Percentiles rank a stretch among this genome's conserved stretches.
Evolutionary conservation across 1,284 basidiomycete genomes (phyloP).

Genomic region (Cryptococcus sp.): DNA sequence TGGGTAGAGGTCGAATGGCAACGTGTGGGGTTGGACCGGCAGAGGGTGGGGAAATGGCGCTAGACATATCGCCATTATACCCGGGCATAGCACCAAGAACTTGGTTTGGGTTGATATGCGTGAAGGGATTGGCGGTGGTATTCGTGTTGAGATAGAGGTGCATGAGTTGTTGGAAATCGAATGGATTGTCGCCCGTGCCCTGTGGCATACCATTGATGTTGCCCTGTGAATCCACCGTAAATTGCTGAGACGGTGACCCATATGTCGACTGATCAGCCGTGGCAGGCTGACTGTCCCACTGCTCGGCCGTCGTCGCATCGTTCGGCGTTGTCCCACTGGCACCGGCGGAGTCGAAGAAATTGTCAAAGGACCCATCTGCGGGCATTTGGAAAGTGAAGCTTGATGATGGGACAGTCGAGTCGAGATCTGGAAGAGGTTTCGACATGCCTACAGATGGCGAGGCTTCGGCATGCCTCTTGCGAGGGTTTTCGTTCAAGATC

Average conservation of each 20-base stretch:
- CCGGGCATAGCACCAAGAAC: slow-evolving; percentile 55
- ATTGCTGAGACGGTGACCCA: slow-evolving; percentile 23
- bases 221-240: background rate
- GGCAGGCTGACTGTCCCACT: slow-evolving; percentile 21
- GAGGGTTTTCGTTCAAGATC: slow-evolving; percentile 18
- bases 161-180: slow-evolving; percentile 50
- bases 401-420: slow-evolving; percentile 59
- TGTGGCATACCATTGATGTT: slow-evolving; percentile 12
- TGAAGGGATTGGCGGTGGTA: slow-evolving; percentile 55
- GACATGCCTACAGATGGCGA: slow-evolving; percentile 34
- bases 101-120: slow-evolving; percentile 82
- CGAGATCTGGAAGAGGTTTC: slow-evolving; percentile 26
- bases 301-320: background rate
- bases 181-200: slow-evolving; percentile 28
- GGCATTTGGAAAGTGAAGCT: slow-evolving; percentile 68
- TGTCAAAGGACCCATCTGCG: slow-evolving; percentile 52
- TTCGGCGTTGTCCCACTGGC: slow-evolving; percentile 19
- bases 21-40: slow-evolving; percentile 2
- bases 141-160: slow-evolving; percentile 46
- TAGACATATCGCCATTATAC: background rate
- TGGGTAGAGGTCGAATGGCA: slow-evolving; percentile 28
- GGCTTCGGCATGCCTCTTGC: slow-evolving; percentile 43
- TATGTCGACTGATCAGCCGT: slow-evolving; percentile 23
- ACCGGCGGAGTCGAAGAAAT: slow-evolving; percentile 57
- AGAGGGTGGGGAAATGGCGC: background rate